These are phyloP conservation scores for Exobasidium rhododendri DNA, from an alignment of 1,284 basidiomycete genomes.

Conservation along the genomic window DNA sequence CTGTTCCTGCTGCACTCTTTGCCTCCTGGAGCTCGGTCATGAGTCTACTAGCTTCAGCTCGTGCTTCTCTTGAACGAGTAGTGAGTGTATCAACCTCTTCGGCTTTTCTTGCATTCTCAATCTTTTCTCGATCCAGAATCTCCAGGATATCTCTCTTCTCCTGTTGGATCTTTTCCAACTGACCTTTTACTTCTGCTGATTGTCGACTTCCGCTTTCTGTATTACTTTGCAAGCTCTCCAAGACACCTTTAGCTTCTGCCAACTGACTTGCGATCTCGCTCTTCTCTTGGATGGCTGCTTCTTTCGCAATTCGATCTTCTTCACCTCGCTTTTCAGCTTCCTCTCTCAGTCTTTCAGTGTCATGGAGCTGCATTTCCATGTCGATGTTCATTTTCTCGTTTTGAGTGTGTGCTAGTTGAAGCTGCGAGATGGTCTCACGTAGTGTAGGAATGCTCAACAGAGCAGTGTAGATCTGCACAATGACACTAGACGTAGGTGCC, in stretches of 20 bases:
- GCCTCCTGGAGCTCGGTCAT: conserved; percentile 38
- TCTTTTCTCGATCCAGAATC: conserved; percentile 44
- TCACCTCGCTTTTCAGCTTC: conserved; percentile 26
- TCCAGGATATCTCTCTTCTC: conserved; percentile 51
- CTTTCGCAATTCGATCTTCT: conserved; percentile 28
- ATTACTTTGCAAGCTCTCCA: conserved; percentile 27
- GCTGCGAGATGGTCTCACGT: neutral
- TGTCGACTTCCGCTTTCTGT: conserved; percentile 31
- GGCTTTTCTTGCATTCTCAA: conserved; percentile 34
- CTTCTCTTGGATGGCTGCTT: conserved; percentile 26
- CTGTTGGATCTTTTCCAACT: conserved; percentile 36
- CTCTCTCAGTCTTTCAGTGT: conserved; percentile 15
- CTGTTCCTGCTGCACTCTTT: conserved; percentile 36
- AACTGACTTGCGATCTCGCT: conserved; percentile 29
- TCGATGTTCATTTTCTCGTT: conserved; percentile 15
- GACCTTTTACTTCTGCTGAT: conserved; percentile 27
- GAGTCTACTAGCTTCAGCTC: conserved; percentile 38
- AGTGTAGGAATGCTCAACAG: conserved; percentile 14
- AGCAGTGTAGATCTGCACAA: conserved; percentile 28
- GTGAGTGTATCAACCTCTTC: conserved; percentile 40
- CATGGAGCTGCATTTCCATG: conserved; percentile 19
- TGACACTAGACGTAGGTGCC: conserved; percentile 24
- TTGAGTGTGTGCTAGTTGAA: conserved; percentile 28
- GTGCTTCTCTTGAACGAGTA: conserved; percentile 31
- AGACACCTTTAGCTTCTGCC: conserved; percentile 29